Base-by-base conservation (phyloP, 1,139 yeast genomes). In the Pichia sp. region DNA sequence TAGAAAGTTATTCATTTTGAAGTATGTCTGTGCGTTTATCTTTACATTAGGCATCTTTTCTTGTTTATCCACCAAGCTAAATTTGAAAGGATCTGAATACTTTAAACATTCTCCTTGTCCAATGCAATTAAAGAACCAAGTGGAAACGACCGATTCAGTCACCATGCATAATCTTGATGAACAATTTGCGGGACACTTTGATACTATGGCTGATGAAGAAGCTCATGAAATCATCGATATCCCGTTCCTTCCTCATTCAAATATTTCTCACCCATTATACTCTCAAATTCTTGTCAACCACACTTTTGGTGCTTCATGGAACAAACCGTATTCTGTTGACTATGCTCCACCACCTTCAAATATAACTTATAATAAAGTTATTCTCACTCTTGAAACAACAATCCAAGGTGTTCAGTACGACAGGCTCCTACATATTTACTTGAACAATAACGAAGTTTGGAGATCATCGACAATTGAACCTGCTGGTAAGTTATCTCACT, bases 391-490 rank as follows among this genome's bases (percentile, higher is more conserved):
- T 42, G 71, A 76, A 42, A 79, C 84, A 3, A 64, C 75, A 5
- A 79, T 79, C 4, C 68, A 65, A 39, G 92, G 94, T 9, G 73
- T 77, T 11, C 95, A 86, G 60, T 85, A 76, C 55, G 95, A 86
- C 59, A 69, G 95, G 47, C 67, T 86, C 55, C 85, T 82, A 11
- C 86, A 85, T 56, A 62, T 86, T 29, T 82, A 74, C 55, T 61
- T 86, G 29, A 75, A 75, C 44, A 85, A 81, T 28, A 71, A 73
- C 16, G 85, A 85, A 53, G 64, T 86, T 34, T 86, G 95, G 95
- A 72, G 95, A 61, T 80, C 94, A 0, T 81, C 92, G 3, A 86
- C 95, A 2, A 79, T 85, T 26, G 95, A 86, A 62, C 95, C 95
- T 0, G 71, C 75, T 44, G 62, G 65, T 26, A 56, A 55, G 29